phyloP scores from a whole-genome alignment of 179 eudicot species.

The Beta corolliflora region DNA sequence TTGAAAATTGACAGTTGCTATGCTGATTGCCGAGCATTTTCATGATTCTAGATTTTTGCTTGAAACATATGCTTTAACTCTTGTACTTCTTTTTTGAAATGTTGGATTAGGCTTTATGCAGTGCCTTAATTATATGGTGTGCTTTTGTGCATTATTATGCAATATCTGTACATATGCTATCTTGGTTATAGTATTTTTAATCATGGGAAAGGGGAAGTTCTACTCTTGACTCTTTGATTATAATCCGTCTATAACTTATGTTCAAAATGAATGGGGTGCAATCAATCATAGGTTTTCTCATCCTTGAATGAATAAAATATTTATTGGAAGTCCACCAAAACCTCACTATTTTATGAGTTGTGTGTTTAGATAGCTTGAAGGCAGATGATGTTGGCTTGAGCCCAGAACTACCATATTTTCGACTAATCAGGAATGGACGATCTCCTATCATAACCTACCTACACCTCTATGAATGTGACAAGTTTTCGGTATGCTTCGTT shows the following conservation, averaged over 20 bases:
- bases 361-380: conserved; percentile 56
- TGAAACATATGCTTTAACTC: not conserved
- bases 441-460: conserved; percentile 63
- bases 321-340: not conserved
- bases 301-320: not conserved
- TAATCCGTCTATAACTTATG: too few species aligned
- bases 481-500: conserved; percentile 66
- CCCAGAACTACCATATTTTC: conserved; percentile 64
- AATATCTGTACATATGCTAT: not conserved
- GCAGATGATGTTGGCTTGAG: conserved; percentile 62
- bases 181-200: not conserved
- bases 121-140: not conserved
- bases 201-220: too few species aligned
- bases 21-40: not conserved
- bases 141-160: not conserved
- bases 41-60: not conserved
- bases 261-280: not conserved
- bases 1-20: not conserved
- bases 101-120: not conserved
- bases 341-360: not conserved
- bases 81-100: not conserved
- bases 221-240: too few species aligned
- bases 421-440: conserved; percentile 28
- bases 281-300: not conserved
- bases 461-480: conserved; percentile 61